phyloP scores from a whole-genome alignment of 2,329 filamentous ascomycete genomes.

The Pestalotiopsis sp. region DNA sequence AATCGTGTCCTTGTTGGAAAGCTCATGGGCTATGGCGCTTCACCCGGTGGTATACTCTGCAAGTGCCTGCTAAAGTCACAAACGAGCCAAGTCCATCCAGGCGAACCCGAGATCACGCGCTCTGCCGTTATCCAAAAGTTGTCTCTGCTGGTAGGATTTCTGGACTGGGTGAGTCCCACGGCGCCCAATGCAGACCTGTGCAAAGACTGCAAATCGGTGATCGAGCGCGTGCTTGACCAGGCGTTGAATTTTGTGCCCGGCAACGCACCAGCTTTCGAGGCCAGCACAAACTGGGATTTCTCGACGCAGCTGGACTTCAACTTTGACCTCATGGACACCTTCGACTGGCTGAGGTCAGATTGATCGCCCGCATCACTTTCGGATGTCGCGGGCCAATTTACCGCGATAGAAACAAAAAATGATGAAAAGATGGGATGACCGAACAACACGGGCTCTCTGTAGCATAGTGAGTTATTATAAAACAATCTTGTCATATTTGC shows the following conservation, averaged over 20 bases:
- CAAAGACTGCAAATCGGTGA: constrained; percentile 44
- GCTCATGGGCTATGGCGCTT: constrained; percentile 51
- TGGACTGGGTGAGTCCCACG: constrained; percentile 49
- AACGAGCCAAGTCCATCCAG: constrained; percentile 31
- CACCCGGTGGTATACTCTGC: constrained; percentile 49
- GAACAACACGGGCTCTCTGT: background rate
- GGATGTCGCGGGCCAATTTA: background rate
- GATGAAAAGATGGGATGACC: too few relatives aligned
- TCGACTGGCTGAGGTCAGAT: constrained; percentile 41
- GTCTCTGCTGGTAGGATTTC: constrained; percentile 49
- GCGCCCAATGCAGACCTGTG: constrained; percentile 51
- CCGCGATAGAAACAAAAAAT: background rate
- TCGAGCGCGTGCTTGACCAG: constrained; percentile 50
- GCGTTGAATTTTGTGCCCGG: constrained; percentile 40
- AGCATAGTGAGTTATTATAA: background rate
- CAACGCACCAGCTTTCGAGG: constrained; percentile 17
- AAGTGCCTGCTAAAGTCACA: constrained; percentile 48
- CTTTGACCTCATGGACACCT: constrained; percentile 50
- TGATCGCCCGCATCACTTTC: background rate
- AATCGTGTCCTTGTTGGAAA: constrained; percentile 18
- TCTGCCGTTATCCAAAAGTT: constrained; percentile 53
- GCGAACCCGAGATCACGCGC: constrained; percentile 37
- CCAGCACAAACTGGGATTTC: constrained; percentile 36
- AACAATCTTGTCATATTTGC: background rate
- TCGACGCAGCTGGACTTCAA: constrained; percentile 38